These are phyloP conservation scores for Trypethelium eluteriae DNA, from an alignment of 495 filamentous ascomycete genomes.

Conservation along the genomic window DNA sequence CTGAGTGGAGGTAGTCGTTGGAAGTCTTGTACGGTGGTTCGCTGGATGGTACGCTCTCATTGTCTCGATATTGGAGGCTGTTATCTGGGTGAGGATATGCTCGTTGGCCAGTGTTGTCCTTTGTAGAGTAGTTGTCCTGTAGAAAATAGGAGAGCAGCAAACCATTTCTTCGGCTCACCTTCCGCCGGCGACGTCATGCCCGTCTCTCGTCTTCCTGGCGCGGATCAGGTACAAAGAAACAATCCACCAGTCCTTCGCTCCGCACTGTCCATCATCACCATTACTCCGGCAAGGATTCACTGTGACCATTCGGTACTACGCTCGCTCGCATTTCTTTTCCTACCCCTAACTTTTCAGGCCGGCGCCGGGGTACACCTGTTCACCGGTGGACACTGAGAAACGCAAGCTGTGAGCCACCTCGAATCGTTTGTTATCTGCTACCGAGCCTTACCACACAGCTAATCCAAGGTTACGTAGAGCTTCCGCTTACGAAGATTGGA, in stretches of 20 bases:
- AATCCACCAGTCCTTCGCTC: background rate
- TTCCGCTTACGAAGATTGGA: too few relatives aligned
- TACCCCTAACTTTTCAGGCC: background rate
- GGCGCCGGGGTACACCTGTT: background rate
- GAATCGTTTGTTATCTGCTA: too few relatives aligned
- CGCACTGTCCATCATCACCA: background rate
- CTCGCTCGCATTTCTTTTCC: background rate
- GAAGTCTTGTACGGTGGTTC: too few relatives aligned
- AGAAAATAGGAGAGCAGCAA: too few relatives aligned
- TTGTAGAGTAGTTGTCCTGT: too few relatives aligned
- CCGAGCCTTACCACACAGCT: too few relatives aligned
- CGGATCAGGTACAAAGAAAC: background rate
- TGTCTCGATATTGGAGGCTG: too few relatives aligned
- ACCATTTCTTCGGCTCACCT: background rate
- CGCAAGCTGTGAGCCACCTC: background rate
- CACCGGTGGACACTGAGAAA: constrained; percentile 1
- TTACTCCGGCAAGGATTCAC: background rate
- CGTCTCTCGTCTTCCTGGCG: background rate
- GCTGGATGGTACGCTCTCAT: too few relatives aligned
- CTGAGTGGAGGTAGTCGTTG: too few relatives aligned
- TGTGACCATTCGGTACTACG: background rate
- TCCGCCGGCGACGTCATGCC: background rate
- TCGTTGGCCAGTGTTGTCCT: too few relatives aligned
- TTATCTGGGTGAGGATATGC: too few relatives aligned
- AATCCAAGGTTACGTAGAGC: too few relatives aligned